phyloP scores from a whole-genome alignment of 257 asterid genomes.

The Linaria vulgaris region DNA sequence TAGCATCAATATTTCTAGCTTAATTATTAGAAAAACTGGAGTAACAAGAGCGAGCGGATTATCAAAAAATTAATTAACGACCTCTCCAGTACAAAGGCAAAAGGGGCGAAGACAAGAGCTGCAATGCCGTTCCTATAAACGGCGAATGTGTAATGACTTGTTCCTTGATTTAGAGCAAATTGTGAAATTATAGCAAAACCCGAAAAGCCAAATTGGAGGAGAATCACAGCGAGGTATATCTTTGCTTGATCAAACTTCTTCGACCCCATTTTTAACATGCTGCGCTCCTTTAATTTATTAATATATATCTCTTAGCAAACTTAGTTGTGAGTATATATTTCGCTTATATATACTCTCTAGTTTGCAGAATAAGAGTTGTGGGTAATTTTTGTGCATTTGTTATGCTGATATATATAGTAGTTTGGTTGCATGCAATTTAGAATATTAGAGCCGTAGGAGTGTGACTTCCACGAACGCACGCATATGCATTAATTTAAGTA shows the following conservation, averaged over 20 bases:
- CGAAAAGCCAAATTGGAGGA: constrained; percentile 61
- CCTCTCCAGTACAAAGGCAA: constrained; percentile 66
- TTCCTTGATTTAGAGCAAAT: constrained; percentile 60
- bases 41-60: too few relatives aligned
- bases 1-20: not conserved
- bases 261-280: constrained; percentile 24
- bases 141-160: constrained; percentile 56
- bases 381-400: not conserved
- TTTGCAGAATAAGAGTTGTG: not conserved
- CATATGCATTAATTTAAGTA: too few relatives aligned
- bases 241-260: constrained; percentile 33
- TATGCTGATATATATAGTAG: not conserved
- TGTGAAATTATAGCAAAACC: constrained; percentile 62
- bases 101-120: constrained; percentile 52
- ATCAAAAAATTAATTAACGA: not conserved
- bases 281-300: too few relatives aligned
- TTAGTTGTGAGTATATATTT: not conserved
- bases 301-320: not conserved
- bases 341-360: not conserved
- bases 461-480: not conserved
- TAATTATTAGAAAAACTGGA: too few relatives aligned
- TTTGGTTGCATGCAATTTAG: not conserved
- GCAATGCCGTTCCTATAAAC: constrained; percentile 60
- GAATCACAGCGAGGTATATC: constrained; percentile 51
- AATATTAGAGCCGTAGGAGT: not conserved